Conservation (phyloP, 192 early-diverging fungal genomes). For the Gamsiella multidivaricata region DNA sequence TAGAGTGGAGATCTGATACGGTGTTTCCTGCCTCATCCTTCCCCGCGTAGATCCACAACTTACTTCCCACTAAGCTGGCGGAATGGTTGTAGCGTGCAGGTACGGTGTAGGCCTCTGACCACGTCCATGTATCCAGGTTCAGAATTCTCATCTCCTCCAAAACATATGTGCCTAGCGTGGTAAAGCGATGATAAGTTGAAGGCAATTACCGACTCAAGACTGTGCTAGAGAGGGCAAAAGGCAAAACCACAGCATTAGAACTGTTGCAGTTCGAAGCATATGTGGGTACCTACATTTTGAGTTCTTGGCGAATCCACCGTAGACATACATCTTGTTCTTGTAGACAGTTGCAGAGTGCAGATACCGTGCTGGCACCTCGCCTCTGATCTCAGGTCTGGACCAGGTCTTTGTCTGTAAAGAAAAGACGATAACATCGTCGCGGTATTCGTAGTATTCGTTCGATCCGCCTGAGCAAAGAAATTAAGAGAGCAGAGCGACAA, state of each 20-base stretch:
- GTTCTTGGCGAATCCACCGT: constrained; percentile 68
- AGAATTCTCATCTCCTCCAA: constrained; percentile 64
- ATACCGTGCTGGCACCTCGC: constrained; percentile 62
- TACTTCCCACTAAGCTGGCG: constrained; percentile 60
- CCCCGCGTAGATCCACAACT: constrained; percentile 71
- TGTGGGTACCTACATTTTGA: constrained; percentile 58
- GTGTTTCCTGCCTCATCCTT: constrained; percentile 64
- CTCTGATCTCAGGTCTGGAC: constrained; percentile 63
- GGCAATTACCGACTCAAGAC: background rate
- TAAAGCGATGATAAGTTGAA: background rate
- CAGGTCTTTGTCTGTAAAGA: constrained; percentile 63
- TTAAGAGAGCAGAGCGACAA: background rate
- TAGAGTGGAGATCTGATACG: constrained; percentile 62
- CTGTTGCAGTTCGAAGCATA: too few relatives aligned
- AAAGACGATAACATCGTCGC: constrained; percentile 70
- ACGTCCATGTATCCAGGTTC: constrained; percentile 67
- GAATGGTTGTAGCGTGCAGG: constrained; percentile 68
- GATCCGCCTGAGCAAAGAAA: constrained; percentile 54
- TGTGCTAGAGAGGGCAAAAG: too few relatives aligned
- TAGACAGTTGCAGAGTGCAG: constrained; percentile 69
- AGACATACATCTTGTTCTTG: constrained; percentile 69
- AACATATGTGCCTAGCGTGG: constrained; percentile 63
- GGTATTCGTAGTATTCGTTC: constrained; percentile 62
- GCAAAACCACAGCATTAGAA: too few relatives aligned
- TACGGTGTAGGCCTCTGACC: constrained; percentile 58